Base-by-base conservation (phyloP, 2,329 filamentous ascomycete species). In the Colletotrichum neosansevieriae region DNA sequence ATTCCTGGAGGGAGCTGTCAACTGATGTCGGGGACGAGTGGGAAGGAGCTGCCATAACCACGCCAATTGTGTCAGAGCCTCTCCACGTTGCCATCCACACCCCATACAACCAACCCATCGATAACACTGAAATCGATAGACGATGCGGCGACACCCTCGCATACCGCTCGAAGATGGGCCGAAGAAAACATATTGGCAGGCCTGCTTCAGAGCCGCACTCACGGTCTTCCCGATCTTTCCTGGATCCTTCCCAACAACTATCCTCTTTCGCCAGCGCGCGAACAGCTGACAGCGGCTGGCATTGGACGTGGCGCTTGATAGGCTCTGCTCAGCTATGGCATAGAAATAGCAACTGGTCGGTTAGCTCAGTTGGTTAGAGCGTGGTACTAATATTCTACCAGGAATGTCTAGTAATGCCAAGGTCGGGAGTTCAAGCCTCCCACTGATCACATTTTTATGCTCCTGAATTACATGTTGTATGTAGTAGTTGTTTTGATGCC, bases 351-450 rank as follows among this genome's bases (percentile, higher is more conserved):
- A 38, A 24, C 29, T 36, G 57, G 57, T 59, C 57, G 57, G 57
- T 59, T 59, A 59, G 57, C 57, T 59, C 57, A 59, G 57, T 59
- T 59, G 57, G 57, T 59, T 59, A 59, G 57, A 59, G 57, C 57
- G 57, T 59, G 57, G 57, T 59, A 59, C 57, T 59, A 59, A 59
- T 59, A 59, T 50, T 36, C 32, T n/a, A 59, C n/a, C 44, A 7
- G 44, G 19, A 21, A 50, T 50, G 17, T 59, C n/a, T 1, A n/a
- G 57, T 59, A 59, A 59, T 59, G 57, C 57, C 57, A 59, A 59
- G 57, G 57, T 17, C 57, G 57, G 57, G 57, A 59, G 57, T 59
- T 59, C 57, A 59, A 59, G 57, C 57, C 57, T 59, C 57, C 57
- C 57, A 59, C 57, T 59, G 57, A 59, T 59, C 57, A 59, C 1